Evolutionary conservation across 2,329 filamentous ascomycete species (phyloP).

Genomic region (Colletotrichum tanaceti): DNA sequence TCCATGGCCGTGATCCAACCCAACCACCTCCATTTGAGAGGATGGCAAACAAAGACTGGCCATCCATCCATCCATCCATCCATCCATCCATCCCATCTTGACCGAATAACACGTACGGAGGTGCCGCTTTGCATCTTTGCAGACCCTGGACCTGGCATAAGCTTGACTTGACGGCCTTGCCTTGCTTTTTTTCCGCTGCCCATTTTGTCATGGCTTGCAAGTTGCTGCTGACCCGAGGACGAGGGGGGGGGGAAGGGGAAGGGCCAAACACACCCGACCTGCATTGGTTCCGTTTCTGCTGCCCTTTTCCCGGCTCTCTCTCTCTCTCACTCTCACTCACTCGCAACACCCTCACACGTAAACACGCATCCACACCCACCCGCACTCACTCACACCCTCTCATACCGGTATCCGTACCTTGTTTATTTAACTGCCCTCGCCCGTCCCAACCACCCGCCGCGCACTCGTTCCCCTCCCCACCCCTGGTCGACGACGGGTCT

Average conservation of each 20-base stretch:
- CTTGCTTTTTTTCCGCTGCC: constrained; percentile 10
- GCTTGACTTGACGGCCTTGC: background rate
- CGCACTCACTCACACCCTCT: constrained; percentile 8
- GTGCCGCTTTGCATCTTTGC: constrained; percentile 10
- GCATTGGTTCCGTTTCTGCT: constrained; percentile 25
- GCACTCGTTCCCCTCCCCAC: constrained; percentile 12
- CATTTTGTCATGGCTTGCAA: constrained; percentile 8
- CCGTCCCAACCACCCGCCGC: constrained; percentile 30
- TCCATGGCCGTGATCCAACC: constrained; percentile 34
- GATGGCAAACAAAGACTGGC: background rate
- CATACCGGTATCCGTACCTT: no score
- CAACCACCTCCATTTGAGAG: constrained; percentile 27
- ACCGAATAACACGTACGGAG: no score
- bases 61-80: background rate
- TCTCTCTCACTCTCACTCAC: no score
- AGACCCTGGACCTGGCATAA: background rate
- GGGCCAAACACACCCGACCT: constrained; percentile 25
- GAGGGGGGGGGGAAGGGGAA: no score
- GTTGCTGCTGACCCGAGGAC: constrained; percentile 11
- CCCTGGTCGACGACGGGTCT: background rate
- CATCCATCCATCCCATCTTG: background rate
- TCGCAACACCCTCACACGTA: background rate
- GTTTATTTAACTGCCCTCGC: constrained; percentile 32
- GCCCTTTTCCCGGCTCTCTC: background rate
- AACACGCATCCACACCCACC: background rate